Conservation (phyloP, 305 asterid genomes). For the Fraxinus velutina region DNA sequence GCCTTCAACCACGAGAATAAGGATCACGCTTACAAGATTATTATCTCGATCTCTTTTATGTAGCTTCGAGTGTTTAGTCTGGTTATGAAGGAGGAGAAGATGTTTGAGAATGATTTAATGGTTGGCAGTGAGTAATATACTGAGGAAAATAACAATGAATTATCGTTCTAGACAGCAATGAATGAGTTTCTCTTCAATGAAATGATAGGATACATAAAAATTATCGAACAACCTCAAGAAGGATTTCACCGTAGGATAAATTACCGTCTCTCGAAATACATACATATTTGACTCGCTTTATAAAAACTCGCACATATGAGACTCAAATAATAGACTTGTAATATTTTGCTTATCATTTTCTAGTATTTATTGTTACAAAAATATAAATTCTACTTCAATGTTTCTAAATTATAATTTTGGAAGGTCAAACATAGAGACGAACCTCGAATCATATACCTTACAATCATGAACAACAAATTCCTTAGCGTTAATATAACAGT, state of each 20-base stretch:
- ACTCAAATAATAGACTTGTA: background rate
- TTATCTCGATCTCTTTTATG: background rate
- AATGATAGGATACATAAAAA: background rate
- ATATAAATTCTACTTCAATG: background rate
- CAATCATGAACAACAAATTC: background rate
- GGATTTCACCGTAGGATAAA: background rate
- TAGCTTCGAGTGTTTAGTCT: background rate
- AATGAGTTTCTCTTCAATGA: background rate
- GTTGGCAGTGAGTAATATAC: background rate
- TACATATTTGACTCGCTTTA: background rate
- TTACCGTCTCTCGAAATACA: background rate
- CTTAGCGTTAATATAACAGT: conserved; percentile 1
- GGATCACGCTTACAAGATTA: background rate
- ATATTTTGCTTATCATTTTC: background rate
- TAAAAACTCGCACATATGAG: background rate
- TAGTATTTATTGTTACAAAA: background rate
- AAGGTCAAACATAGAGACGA: background rate
- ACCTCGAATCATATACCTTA: background rate
- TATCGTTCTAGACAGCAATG: background rate
- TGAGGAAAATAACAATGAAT: background rate
- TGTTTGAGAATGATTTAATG: background rate
- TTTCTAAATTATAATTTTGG: background rate
- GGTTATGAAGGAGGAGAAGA: background rate
- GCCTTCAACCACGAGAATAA: background rate
- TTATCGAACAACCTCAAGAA: background rate